phyloP scores from a whole-genome alignment of 2,329 filamentous ascomycete species.

The Seiridium unicorne region DNA sequence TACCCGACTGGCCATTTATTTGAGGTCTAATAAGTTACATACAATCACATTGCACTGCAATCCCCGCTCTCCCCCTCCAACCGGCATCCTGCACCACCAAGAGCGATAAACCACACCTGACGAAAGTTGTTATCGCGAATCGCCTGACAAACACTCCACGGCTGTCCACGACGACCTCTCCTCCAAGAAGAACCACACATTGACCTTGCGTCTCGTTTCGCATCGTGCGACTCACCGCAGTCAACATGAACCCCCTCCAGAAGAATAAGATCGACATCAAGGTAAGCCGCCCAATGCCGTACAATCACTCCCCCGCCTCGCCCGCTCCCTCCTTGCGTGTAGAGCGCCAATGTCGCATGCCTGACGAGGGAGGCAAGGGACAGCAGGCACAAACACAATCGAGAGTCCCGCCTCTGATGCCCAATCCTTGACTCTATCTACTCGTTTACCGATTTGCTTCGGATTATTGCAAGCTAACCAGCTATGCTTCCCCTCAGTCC shows the following conservation, averaged over 20 bases:
- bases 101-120: neutral
- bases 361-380: neutral
- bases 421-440: too few relatives aligned
- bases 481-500: constrained; percentile 53
- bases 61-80: constrained; percentile 2
- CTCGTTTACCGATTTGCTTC: too few relatives aligned
- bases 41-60: neutral
- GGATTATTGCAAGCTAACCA: neutral
- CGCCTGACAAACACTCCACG: constrained; percentile 1
- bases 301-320: constrained; percentile 10
- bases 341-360: neutral
- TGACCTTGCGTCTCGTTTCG: too few relatives aligned
- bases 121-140: neutral
- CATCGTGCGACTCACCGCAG: constrained; percentile 7
- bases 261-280: constrained; percentile 98
- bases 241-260: constrained; percentile 88
- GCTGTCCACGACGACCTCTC: neutral
- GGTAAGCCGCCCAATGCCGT: constrained; percentile 56
- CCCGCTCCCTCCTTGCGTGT: constrained; percentile 6
- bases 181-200: too few relatives aligned
- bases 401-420: too few relatives aligned
- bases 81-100: neutral
- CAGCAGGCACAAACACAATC: neutral
- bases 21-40: too few relatives aligned
- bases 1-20: neutral